Percentiles rank a stretch among this genome's conserved stretches.
Conservation (phyloP, 2,329 filamentous ascomycete genomes). For the Claviceps sp. region DNA sequence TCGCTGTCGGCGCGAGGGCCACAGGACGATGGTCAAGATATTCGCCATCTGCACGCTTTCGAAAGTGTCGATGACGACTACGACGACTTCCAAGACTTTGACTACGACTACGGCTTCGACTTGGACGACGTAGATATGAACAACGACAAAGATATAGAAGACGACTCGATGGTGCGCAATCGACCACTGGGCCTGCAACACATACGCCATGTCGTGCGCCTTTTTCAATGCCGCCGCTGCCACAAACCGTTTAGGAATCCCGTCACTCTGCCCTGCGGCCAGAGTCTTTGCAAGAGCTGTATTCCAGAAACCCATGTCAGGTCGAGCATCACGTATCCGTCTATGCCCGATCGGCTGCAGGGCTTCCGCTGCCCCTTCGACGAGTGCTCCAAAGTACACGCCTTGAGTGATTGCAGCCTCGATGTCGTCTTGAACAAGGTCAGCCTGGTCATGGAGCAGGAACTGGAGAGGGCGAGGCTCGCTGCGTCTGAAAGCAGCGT, state of each 20-base stretch:
- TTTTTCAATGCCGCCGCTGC: slow-evolving; percentile 69
- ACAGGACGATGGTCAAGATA: neutral
- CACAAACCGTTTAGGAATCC: slow-evolving; percentile 54
- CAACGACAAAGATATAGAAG: no score
- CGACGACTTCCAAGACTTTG: neutral
- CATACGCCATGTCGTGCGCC: slow-evolving; percentile 36
- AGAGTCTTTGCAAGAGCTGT: slow-evolving; percentile 62
- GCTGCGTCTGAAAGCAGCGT: slow-evolving; percentile 14
- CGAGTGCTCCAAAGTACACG: slow-evolving; percentile 57
- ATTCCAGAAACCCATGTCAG: slow-evolving; percentile 54
- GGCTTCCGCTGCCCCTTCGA: slow-evolving; percentile 64
- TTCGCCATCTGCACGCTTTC: neutral
- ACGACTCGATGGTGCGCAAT: neutral
- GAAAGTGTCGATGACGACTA: neutral
- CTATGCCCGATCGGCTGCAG: slow-evolving; percentile 47
- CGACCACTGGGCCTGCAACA: slow-evolving; percentile 2
- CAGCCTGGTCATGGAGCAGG: slow-evolving; percentile 43
- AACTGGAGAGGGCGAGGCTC: slow-evolving; percentile 30
- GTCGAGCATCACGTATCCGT: slow-evolving; percentile 65
- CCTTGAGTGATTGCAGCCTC: slow-evolving; percentile 59
- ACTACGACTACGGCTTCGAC: no score
- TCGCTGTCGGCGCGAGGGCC: neutral
- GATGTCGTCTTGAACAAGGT: slow-evolving; percentile 68
- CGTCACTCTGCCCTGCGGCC: slow-evolving; percentile 69
- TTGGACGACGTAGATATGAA: no score